phyloP scores from a whole-genome alignment of 2,329 filamentous ascomycete species.

The Pseudopithomyces maydicus region DNA sequence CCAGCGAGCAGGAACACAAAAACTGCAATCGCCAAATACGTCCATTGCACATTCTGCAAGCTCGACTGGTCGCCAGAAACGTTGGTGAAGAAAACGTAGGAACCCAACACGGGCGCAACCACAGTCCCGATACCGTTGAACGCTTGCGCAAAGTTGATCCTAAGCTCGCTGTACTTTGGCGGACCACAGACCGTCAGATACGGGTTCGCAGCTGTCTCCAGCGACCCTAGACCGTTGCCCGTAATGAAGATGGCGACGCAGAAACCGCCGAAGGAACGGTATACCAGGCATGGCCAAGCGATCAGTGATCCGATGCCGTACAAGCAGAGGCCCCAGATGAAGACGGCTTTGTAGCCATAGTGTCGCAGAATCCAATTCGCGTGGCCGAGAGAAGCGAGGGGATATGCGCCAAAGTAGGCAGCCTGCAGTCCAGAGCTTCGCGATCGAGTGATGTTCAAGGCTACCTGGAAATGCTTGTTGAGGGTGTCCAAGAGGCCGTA shows the following conservation, averaged over 20 bases:
- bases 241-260: conserved; percentile 64
- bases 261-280: conserved; percentile 63
- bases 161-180: conserved; percentile 62
- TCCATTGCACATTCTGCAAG: conserved; percentile 66
- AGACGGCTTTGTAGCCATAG: conserved; percentile 54
- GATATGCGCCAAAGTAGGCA: conserved; percentile 57
- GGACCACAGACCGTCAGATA: conserved; percentile 59
- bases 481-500: conserved; percentile 63
- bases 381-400: conserved; percentile 54
- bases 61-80: conserved; percentile 55
- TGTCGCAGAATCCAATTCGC: conserved; percentile 56
- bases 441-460: conserved; percentile 50
- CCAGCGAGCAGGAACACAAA: conserved; percentile 63
- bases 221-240: conserved; percentile 57
- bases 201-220: conserved; percentile 66
- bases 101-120: conserved; percentile 63
- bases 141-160: conserved; percentile 64
- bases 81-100: conserved; percentile 66
- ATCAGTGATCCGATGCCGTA: conserved; percentile 63
- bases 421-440: conserved; percentile 55
- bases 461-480: conserved; percentile 55
- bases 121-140: conserved; percentile 65
- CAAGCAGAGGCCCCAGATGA: conserved; percentile 59
- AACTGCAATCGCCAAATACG: conserved; percentile 65
- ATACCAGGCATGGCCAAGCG: conserved; percentile 63